Evolutionary conservation across 352 stramenopile genomes (phyloP), one percentile per base, ranked within the genome.

Genomic region (Globisporangium paddicum): DNA sequence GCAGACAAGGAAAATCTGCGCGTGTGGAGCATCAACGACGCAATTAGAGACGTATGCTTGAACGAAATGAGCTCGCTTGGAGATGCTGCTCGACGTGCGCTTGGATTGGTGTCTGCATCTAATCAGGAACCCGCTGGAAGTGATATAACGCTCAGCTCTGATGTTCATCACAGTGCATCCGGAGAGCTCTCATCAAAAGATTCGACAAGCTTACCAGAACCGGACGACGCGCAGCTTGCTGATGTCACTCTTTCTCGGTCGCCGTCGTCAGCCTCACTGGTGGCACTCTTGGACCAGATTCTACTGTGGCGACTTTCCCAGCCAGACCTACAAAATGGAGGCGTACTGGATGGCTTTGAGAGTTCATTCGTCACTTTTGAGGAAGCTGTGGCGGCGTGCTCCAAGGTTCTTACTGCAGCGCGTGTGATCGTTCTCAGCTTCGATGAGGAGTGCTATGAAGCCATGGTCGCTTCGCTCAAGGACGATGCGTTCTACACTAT

Each of bases 341-440:
- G 75, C 18, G 75, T 97, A 0, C 54, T 97, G 37, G 89, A 97
- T 57, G 75, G 79, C 0, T 83, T 91, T 44, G 68, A 87, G 14
- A 94, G 81, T 30, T 59, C 67, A 1, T 87, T 86, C 40, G 42
- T 86, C 5, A 51, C 56, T 16, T 46, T 82, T 7, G 68, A 82
- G 23, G 63, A 67, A 44, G 73, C 67, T 3, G 18, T 89, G 9
- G 51, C 57, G 32, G 71, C 69, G 13, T 88, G 79, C 49, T 64
- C 61, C 0, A 73, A 68, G 19, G 62, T 72, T 0, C 65, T 93
- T 35, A 23, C 49, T 5, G 62, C 60, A 9, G 67, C 73, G n/a
- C 77, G 83, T 2, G 58, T 93, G 5, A 59, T 93, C 14, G 61
- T 85, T 37, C 55, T 93, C 18, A 69, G 56, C 1, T 77, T 93